These are phyloP conservation scores for Boletus sp. DNA, from an alignment of 1,284 basidiomycete species.

Conservation along the genomic window DNA sequence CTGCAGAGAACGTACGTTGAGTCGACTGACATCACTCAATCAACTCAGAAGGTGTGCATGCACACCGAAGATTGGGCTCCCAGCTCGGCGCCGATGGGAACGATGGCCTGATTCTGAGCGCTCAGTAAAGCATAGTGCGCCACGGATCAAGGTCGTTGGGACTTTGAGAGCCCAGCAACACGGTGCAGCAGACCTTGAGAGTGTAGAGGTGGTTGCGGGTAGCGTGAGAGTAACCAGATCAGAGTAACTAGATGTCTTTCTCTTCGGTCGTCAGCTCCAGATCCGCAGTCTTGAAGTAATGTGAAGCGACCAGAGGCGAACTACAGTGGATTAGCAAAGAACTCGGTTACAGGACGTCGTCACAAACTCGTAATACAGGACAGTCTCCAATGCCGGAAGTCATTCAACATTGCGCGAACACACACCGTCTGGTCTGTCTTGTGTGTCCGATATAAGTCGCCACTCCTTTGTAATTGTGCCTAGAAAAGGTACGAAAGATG, in stretches of 20 bases:
- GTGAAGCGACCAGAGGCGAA: conserved; percentile 74
- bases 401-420: conserved; percentile 93
- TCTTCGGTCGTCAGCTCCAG: conserved; percentile 82
- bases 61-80: too few relatives aligned
- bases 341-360: conserved; percentile 60
- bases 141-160: too few relatives aligned
- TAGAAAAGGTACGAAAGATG: conserved; percentile 33
- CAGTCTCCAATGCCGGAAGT: conserved; percentile 90
- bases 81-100: too few relatives aligned
- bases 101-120: too few relatives aligned
- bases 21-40: too few relatives aligned
- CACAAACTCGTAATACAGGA: conserved; percentile 95
- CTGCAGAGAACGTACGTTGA: too few relatives aligned
- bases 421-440: conserved; percentile 97
- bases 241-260: conserved; percentile 54
- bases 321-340: conserved; percentile 7
- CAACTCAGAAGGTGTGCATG: too few relatives aligned
- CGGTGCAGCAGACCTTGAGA: too few relatives aligned
- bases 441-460: conserved; percentile 90
- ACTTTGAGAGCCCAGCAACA: too few relatives aligned
- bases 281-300: conserved; percentile 91
- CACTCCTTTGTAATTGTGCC: conserved; percentile 89
- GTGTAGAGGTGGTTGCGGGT: not conserved
- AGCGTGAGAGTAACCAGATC: conserved; percentile 17
- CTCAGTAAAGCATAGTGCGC: too few relatives aligned